These are phyloP conservation scores for Suillus hirtellus DNA, from an alignment of 768 basidiomycete species.

Conservation along the genomic window DNA sequence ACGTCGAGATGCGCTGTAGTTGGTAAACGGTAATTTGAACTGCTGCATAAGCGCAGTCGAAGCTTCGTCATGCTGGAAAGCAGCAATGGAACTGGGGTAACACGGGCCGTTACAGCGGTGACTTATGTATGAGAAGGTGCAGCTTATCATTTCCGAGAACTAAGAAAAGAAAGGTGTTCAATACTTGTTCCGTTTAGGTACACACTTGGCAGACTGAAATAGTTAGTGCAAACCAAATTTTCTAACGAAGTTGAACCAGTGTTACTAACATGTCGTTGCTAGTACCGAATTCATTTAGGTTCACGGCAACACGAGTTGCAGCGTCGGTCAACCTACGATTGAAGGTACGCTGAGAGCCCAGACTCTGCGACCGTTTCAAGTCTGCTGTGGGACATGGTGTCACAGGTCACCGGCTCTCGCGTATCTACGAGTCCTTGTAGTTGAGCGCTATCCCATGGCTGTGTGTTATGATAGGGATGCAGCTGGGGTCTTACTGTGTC, in stretches of 20 bases:
- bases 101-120: too few species aligned
- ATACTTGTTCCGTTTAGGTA: too few species aligned
- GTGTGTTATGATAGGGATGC: background rate
- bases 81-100: background rate
- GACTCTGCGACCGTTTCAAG: background rate
- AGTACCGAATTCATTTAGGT: background rate
- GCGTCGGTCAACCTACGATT: background rate
- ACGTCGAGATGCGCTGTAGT: background rate
- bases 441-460: background rate
- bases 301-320: background rate
- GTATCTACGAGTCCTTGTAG: background rate
- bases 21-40: constrained; percentile 1
- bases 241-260: background rate
- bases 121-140: background rate
- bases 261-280: background rate
- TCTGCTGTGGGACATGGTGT: background rate
- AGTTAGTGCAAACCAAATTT: background rate
- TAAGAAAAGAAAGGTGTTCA: background rate
- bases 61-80: background rate
- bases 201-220: background rate
- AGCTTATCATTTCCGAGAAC: background rate
- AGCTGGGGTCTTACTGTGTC: background rate
- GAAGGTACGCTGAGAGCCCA: background rate
- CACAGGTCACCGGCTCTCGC: background rate
- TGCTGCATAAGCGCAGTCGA: background rate